Conservation (phyloP, 1,139 yeast species). For the Suzukiozyma palmioleophila region DNA sequence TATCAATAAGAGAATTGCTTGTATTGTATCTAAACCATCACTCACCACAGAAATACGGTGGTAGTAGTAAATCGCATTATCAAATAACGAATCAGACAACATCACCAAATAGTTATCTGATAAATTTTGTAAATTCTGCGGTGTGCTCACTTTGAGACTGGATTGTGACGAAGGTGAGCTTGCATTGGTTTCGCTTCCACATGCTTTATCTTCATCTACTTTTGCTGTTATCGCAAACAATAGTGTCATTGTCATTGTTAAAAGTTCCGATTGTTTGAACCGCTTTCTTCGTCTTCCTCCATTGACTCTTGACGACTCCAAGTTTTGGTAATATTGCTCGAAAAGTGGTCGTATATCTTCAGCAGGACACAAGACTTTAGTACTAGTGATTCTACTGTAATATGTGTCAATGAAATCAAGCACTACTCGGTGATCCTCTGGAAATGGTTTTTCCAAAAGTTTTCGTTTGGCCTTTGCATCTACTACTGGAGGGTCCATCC, state of each 20-base stretch:
- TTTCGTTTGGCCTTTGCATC: slow-evolving; percentile 17
- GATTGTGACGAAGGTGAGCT: slow-evolving; percentile 6
- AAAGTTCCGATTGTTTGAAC: slow-evolving; percentile 25
- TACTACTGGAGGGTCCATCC: slow-evolving; percentile 32
- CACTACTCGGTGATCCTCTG: slow-evolving; percentile 20
- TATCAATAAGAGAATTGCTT: slow-evolving; percentile 44
- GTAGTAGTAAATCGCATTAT: slow-evolving; percentile 45
- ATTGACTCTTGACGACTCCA: slow-evolving; percentile 4
- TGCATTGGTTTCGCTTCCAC: slow-evolving; percentile 6
- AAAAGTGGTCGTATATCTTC: slow-evolving; percentile 17
- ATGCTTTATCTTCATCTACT: slow-evolving; percentile 12
- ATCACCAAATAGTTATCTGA: slow-evolving; percentile 7
- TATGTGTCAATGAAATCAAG: slow-evolving; percentile 19
- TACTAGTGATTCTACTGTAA: slow-evolving; percentile 13
- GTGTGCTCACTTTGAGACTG: slow-evolving; percentile 6
- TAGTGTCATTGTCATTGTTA: slow-evolving; percentile 30
- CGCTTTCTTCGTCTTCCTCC: slow-evolving; percentile 4
- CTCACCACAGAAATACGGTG: slow-evolving; percentile 43
- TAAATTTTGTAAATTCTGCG: slow-evolving; percentile 5
- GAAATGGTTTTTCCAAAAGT: slow-evolving; percentile 25
- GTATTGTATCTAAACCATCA: slow-evolving; percentile 49
- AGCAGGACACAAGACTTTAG: slow-evolving; percentile 14
- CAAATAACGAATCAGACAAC: slow-evolving; percentile 24
- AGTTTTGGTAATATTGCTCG: slow-evolving; percentile 16
- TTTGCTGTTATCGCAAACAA: slow-evolving; percentile 22